These are phyloP conservation scores for Colletotrichum agaves DNA, from an alignment of 2,329 filamentous ascomycete genomes.

Conservation along the genomic window DNA sequence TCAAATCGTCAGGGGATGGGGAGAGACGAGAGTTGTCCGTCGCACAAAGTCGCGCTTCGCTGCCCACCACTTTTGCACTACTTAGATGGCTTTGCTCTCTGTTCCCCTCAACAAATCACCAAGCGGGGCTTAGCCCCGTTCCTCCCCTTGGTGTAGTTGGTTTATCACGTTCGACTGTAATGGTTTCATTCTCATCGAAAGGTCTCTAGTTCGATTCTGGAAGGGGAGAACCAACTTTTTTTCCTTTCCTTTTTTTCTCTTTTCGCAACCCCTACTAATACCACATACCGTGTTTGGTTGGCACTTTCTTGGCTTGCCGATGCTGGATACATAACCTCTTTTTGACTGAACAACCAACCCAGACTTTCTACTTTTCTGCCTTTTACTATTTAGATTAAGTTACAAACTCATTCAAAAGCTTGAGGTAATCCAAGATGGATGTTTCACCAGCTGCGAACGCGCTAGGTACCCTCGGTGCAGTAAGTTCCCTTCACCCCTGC, in stretches of 20 bases:
- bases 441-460: conserved; percentile 65
- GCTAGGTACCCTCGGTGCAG: conserved; percentile 68
- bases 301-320: not conserved
- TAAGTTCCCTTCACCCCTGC: conserved; percentile 41
- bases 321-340: not conserved
- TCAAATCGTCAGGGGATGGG: too few species aligned
- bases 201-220: conserved; percentile 38
- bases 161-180: conserved; percentile 39
- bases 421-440: conserved; percentile 55
- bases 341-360: not conserved
- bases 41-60: too few species aligned
- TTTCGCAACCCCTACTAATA: not conserved
- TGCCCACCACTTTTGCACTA: not conserved
- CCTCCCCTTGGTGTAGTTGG: conserved; percentile 38
- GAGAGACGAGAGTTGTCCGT: too few species aligned
- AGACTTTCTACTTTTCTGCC: too few species aligned
- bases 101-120: not conserved
- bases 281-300: not conserved
- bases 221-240: conserved; percentile 30
- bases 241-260: conserved; percentile 44
- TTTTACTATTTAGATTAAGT: not conserved
- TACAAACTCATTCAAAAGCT: not conserved
- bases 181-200: conserved; percentile 34
- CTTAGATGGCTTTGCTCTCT: accelerated
- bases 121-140: conserved; percentile 26